Evolutionary conservation across 805 yeast species (phyloP), one percentile per base, ranked within the genome.

Genomic region (Saccharomycopsis babjevae): DNA sequence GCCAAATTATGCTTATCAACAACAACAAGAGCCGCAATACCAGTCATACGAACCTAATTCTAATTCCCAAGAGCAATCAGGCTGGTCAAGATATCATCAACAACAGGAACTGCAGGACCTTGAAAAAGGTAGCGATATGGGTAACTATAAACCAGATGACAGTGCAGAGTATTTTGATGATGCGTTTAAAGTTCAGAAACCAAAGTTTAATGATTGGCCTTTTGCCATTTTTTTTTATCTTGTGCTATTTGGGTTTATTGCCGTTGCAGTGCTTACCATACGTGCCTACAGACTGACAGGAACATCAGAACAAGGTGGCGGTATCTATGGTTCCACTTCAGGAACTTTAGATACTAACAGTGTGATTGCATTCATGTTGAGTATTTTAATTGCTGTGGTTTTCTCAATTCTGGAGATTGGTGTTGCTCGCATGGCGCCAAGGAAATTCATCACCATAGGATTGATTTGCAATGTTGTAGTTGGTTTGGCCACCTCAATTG

Each of bases 401-500:
- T 57, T 60, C 34, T n/a, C 62, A 39, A 25, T 57, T 1, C 15
- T 36, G 25, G 60, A 57, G n/a, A 32, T 60, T 5, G 22, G 20
- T 7, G 25, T 60, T 16, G 62, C 62, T 18, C 39, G 55, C 32
- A 11, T 81, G 88, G 69, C 82, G 55, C 89, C 97, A 8, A 75
- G 78, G 58, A 73, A 78, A 59, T 90, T 90, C 71, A 88, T 90
- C 66, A 79, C 80, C 59, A 72, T 83, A 30, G 88, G 96, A 1
- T 79, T 90, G 65, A 76, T 88, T 38, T 73, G 85, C 56, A 89
- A 89, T 68, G 77, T 89, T 13, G 67, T 83, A 1, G 71, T 88
- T 61, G 89, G 93, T 2, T 67, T 89, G 32, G 96, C 88, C 18
- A 84, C 96, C 5, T 82, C 90, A 5, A 84, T 91, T 66, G 85